Evolutionary conservation across 805 yeast genomes (phyloP).

Genomic region (Kregervanrija fluxuum): DNA sequence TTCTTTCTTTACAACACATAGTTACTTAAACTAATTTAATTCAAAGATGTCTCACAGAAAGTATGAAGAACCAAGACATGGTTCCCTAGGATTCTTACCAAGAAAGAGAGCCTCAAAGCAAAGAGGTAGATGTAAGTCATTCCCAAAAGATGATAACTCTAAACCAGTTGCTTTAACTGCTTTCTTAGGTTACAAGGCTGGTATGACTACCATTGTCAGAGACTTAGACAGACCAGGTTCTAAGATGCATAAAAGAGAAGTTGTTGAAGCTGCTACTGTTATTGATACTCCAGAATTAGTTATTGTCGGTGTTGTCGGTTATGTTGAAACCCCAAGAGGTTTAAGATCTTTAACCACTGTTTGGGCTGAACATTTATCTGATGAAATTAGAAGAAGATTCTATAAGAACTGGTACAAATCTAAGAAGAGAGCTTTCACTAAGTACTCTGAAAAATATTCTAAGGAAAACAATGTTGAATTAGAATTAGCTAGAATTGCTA

Average conservation of each 20-base stretch:
- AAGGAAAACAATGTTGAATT: conserved; percentile 82
- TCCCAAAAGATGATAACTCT: conserved; percentile 97
- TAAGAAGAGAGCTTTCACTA: conserved; percentile 99
- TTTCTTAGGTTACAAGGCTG: conserved; percentile 99
- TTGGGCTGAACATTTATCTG: conserved; percentile 99
- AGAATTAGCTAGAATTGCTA: conserved; percentile 97
- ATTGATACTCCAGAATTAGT: conserved; percentile 99
- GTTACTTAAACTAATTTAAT: conserved; percentile 3
- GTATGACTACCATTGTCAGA: conserved; percentile 99
- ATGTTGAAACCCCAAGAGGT: conserved; percentile 99
- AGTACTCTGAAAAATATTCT: conserved; percentile 98
- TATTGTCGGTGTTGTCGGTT: conserved; percentile 99
- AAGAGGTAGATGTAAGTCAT: conserved; percentile 98
- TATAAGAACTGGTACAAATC: conserved; percentile 99
- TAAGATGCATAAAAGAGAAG: conserved; percentile 99
- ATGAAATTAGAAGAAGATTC: conserved; percentile 99
- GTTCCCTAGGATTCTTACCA: conserved; percentile 99
- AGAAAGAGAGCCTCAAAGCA: conserved; percentile 98
- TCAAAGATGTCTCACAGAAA: conserved; percentile 96
- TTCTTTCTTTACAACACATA: conserved; percentile 5
- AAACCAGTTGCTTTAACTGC: conserved; percentile 99
- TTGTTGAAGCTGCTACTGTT: conserved; percentile 98
- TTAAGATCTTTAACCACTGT: conserved; percentile 98
- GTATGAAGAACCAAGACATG: conserved; percentile 99
- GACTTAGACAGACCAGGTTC: conserved; percentile 99